Evolutionary conservation across 2,329 filamentous ascomycete genomes (phyloP).

Genomic region (Madurella fahalii): DNA sequence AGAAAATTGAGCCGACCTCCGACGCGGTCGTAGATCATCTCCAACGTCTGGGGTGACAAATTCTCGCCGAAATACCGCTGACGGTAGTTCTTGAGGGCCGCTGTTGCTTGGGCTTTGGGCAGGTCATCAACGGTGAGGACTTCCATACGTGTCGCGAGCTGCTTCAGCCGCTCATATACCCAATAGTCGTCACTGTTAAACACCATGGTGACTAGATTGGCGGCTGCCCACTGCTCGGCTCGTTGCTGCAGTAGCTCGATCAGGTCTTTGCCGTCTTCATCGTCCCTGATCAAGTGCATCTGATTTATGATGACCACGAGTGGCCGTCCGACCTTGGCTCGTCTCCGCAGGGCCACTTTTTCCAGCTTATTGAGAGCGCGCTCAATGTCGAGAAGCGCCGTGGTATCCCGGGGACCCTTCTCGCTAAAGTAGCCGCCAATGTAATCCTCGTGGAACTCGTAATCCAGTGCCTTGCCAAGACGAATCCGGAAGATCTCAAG

Average conservation of each 20-base stretch:
- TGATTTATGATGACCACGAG: conserved; percentile 94
- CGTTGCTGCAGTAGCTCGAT: conserved; percentile 93
- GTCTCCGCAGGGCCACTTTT: conserved; percentile 78
- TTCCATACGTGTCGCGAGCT: conserved; percentile 90
- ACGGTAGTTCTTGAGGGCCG: conserved; percentile 76
- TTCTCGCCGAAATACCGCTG: conserved; percentile 67
- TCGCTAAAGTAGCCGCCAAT: conserved; percentile 96
- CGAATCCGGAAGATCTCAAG: conserved; percentile 91
- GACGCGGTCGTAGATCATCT: conserved; percentile 78
- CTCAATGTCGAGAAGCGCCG: conserved; percentile 90
- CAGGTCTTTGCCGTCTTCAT: conserved; percentile 88
- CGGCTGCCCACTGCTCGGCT: conserved; percentile 93
- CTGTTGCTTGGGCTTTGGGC: conserved; percentile 70
- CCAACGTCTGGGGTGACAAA: conserved; percentile 52
- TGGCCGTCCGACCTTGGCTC: conserved; percentile 60
- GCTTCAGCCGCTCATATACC: conserved; percentile 93
- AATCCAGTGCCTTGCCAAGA: conserved; percentile 89
- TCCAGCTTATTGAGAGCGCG: conserved; percentile 96
- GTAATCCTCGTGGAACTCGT: conserved; percentile 96
- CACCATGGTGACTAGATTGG: conserved; percentile 83
- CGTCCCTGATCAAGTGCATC: conserved; percentile 83
- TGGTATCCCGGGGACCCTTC: conserved; percentile 84
- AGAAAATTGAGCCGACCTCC: conserved; percentile 86
- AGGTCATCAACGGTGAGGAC: conserved; percentile 83
- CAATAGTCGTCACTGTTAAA: conserved; percentile 98